Conservation (phyloP, 192 early-diverging fungal genomes). For the Podila horticola region DNA sequence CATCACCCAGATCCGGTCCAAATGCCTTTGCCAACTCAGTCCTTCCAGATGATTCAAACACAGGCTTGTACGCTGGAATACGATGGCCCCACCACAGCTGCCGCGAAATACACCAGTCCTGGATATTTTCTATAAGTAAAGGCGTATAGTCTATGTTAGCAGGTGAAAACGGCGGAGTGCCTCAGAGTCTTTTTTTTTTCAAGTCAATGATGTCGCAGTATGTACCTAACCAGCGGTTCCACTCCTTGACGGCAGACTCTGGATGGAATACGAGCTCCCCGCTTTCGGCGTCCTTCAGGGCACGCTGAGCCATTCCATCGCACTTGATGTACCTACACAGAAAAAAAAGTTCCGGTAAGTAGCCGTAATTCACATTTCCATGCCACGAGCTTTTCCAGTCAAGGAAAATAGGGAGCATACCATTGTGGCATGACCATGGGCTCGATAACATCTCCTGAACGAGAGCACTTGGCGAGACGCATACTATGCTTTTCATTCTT, state of each 20-base stretch:
- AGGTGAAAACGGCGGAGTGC: neutral
- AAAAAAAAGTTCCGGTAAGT: neutral
- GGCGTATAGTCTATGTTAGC: neutral
- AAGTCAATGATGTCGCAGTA: neutral
- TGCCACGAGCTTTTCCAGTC: neutral
- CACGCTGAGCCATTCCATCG: conserved; percentile 75
- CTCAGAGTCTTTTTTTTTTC: neutral
- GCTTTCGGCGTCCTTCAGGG: conserved; percentile 69
- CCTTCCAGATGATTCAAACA: conserved; percentile 49
- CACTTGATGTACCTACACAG: conserved; percentile 80
- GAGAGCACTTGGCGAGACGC: conserved; percentile 73
- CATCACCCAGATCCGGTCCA: conserved; percentile 45
- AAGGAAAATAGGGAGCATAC: conserved; percentile 48
- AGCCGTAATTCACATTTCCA: too few species aligned
- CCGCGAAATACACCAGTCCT: conserved; percentile 98
- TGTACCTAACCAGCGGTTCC: conserved; percentile 89
- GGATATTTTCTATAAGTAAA: conserved; percentile 64
- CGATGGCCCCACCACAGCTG: conserved; percentile 99
- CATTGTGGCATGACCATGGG: conserved; percentile 97
- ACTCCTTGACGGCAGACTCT: conserved; percentile 78
- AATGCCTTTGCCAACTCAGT: neutral
- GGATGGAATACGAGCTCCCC: conserved; percentile 79
- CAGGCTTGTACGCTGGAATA: conserved; percentile 88
- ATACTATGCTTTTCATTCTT: conserved; percentile 84
- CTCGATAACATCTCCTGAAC: conserved; percentile 96